phyloP scores from a whole-genome alignment of 768 basidiomycete genomes.

The Candolleomyces eurysporus region DNA sequence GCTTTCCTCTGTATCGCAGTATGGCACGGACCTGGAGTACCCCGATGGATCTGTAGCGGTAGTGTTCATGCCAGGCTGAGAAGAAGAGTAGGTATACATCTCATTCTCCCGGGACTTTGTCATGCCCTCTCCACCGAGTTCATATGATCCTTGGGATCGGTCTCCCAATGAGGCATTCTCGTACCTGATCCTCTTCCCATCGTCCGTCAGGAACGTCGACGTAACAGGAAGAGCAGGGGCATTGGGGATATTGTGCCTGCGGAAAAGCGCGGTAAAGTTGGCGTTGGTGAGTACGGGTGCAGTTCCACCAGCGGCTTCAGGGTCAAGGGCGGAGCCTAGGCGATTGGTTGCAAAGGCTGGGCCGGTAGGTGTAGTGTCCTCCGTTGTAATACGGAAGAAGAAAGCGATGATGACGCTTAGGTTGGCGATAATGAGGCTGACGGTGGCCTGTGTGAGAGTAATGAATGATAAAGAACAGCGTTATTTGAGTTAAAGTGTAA shows the following conservation, averaged over 20 bases:
- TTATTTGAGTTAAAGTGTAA: background rate
- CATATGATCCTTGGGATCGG: too few relatives aligned
- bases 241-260: background rate
- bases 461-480: background rate
- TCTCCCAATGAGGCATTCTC: too few relatives aligned
- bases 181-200: background rate
- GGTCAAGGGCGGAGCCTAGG: background rate
- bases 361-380: background rate
- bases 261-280: background rate
- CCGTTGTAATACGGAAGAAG: constrained; percentile 24
- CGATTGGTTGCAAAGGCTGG: background rate
- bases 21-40: too few relatives aligned
- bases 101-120: too few relatives aligned
- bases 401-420: constrained; percentile 37
- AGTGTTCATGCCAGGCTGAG: too few relatives aligned
- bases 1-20: too few relatives aligned
- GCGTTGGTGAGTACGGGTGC: background rate
- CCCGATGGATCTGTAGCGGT: too few relatives aligned
- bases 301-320: background rate
- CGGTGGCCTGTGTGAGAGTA: constrained; percentile 22
- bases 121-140: too few relatives aligned
- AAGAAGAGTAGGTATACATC: too few relatives aligned
- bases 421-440: constrained; percentile 41
- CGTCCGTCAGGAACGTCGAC: background rate
- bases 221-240: background rate